Evolutionary conservation across 345 rosid genomes (phyloP).

Genomic region (Combretum micranthum): DNA sequence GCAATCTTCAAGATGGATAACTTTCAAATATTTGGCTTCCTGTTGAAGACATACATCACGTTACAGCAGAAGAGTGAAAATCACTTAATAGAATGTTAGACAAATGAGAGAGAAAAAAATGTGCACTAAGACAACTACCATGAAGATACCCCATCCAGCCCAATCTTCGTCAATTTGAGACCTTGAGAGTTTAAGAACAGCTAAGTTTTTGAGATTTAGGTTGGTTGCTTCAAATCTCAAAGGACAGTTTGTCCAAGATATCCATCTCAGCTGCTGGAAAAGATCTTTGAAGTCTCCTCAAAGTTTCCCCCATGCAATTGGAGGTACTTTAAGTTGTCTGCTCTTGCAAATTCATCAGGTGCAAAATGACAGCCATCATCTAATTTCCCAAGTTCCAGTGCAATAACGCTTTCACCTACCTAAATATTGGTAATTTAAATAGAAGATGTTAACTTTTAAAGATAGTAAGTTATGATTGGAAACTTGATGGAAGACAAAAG

Average conservation of each 20-base stretch:
- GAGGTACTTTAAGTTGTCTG: background rate
- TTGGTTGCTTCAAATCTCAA: background rate
- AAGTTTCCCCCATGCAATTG: no score
- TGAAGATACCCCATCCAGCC: background rate
- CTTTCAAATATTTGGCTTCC: background rate
- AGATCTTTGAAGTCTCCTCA: no score
- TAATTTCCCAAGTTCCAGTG: background rate
- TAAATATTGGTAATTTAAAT: background rate
- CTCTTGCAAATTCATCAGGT: background rate
- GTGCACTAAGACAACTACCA: background rate
- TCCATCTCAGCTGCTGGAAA: no score
- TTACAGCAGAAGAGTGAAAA: no score
- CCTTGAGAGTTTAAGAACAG: background rate
- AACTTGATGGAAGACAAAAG: no score
- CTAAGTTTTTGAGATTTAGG: background rate
- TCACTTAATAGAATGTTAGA: background rate
- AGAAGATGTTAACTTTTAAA: no score
- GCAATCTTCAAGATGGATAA: background rate
- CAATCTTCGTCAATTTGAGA: background rate
- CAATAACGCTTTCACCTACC: background rate
- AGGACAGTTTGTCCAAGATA: constrained; percentile 1
- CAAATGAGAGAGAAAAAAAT: background rate
- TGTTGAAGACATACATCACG: background rate
- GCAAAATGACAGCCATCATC: background rate
- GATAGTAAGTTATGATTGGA: no score